A percentile compares a stretch with the other conserved stretches of the same genome.
Evolutionary conservation across 306 rosid species (phyloP).

Genomic region (Corylus avellana): DNA sequence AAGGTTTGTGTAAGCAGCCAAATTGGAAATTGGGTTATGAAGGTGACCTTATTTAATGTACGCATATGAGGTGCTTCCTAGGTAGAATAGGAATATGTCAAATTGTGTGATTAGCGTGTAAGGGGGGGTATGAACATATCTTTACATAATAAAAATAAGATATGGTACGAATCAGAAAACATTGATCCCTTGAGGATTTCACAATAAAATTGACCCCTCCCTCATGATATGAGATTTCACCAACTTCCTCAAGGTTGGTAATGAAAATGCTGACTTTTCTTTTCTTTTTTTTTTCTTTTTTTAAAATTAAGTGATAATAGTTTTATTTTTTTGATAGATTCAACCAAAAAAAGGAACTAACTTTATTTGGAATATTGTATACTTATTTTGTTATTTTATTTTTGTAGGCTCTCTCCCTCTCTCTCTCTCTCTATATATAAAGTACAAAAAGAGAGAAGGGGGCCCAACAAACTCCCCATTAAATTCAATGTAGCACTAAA

Average conservation of each 20-base stretch:
- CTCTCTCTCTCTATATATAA: too few species aligned
- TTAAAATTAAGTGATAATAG: too few species aligned
- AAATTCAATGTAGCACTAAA: too few species aligned
- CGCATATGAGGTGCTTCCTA: not conserved
- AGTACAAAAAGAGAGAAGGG: too few species aligned
- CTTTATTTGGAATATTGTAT: too few species aligned
- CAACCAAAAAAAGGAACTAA: too few species aligned
- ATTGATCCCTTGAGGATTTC: not conserved
- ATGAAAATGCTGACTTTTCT: not conserved
- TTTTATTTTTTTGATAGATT: too few species aligned
- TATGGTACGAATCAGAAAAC: not conserved
- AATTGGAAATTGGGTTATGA: not conserved
- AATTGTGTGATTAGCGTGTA: not conserved
- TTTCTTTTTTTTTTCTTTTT: not conserved
- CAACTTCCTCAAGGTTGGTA: not conserved
- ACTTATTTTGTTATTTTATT: too few species aligned
- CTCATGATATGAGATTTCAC: not conserved
- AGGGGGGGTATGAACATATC: not conserved
- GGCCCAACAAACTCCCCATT: too few species aligned
- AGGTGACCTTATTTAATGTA: not conserved
- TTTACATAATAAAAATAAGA: not conserved
- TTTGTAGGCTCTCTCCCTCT: too few species aligned
- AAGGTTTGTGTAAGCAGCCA: too few species aligned
- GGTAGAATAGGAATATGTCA: not conserved
- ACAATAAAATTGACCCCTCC: too few species aligned